These are phyloP conservation scores for Rhamnella rubrinervis DNA, from an alignment of 331 rosid genomes.

Conservation along the genomic window DNA sequence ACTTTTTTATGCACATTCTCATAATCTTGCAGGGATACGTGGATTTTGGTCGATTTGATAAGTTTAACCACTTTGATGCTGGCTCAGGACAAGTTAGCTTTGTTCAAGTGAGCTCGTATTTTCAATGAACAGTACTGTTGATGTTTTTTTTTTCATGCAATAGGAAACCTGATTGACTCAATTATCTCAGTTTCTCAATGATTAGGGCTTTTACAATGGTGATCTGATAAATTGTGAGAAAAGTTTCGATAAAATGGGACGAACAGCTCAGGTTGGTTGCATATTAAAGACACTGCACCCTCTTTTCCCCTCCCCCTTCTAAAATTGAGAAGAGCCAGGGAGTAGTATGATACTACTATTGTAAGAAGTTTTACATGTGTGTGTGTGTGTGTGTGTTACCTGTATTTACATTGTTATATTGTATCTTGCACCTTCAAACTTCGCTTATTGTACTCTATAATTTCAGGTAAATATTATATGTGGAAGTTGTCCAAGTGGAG, in stretches of 20 bases:
- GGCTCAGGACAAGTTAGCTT: conserved; percentile 65
- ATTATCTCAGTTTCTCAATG: conserved; percentile 21
- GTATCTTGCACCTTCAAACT: conserved; percentile 16
- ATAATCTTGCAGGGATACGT: conserved; percentile 72
- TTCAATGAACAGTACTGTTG: conserved; percentile 3
- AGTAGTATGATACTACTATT: conserved; percentile 1
- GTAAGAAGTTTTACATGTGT: conserved; percentile 11
- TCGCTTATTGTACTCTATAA: conserved; percentile 27
- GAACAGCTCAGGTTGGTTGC: conserved; percentile 87
- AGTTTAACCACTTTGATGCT: conserved; percentile 63
- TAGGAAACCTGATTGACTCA: not conserved
- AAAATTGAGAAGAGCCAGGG: not conserved
- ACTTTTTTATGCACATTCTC: conserved; percentile 24
- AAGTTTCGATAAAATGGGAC: conserved; percentile 83
- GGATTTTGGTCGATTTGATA: conserved; percentile 80
- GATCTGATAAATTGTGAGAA: conserved; percentile 73
- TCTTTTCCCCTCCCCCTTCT: not conserved
- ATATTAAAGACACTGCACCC: conserved; percentile 14
- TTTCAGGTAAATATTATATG: conserved; percentile 82
- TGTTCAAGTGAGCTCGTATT: conserved; percentile 68
- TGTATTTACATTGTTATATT: not conserved
- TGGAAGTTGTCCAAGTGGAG: conserved; percentile 74
- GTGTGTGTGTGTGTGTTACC: not conserved
- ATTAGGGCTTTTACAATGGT: conserved; percentile 75
- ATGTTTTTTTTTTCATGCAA: not conserved